Conservation (phyloP, 306 rosid species). For the Rosa lucieae region DNA sequence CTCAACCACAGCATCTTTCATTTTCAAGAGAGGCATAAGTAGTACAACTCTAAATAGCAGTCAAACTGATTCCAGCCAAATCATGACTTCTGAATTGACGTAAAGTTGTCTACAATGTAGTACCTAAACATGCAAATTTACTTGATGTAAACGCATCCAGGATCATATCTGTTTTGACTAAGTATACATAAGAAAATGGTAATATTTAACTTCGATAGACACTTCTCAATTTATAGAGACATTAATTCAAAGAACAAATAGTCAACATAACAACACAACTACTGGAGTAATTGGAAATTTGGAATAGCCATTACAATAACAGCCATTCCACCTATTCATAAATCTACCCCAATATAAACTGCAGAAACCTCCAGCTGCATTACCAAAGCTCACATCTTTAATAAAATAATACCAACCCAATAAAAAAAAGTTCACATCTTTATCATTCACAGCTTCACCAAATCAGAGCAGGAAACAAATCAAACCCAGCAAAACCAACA, state of each 20-base stretch:
- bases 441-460: neutral
- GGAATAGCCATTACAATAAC: neutral
- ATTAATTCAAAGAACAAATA: neutral
- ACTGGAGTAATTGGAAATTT: neutral
- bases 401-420: neutral
- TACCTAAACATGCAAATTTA: neutral
- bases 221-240: neutral
- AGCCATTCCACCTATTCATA: neutral
- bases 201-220: neutral
- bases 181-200: neutral
- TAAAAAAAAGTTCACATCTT: neutral
- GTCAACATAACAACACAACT: neutral
- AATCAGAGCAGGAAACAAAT: neutral
- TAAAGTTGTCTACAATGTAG: neutral
- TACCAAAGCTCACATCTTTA: neutral
- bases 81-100: neutral
- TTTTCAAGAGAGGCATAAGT: neutral
- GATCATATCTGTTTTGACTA: neutral
- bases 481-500: neutral
- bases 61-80: neutral
- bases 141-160: neutral
- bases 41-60: neutral
- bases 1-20: neutral
- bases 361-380: neutral
- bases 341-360: neutral